Evolutionary conservation across 495 filamentous ascomycete species (phyloP), one percentile per base, ranked within the genome.

Genomic region (Trichocladium antarcticum): DNA sequence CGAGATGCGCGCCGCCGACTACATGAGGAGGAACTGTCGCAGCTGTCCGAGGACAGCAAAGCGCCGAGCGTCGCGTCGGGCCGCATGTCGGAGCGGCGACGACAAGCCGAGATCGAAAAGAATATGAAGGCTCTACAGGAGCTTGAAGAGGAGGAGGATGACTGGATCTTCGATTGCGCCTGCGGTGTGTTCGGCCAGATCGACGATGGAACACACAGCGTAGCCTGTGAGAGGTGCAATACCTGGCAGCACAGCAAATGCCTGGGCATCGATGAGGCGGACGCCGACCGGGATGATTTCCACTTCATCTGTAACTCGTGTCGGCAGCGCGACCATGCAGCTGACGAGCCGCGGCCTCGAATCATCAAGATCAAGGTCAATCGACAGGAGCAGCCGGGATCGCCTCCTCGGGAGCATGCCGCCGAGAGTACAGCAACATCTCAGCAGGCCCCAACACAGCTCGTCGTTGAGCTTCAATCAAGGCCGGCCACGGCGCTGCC

Each of bases 231-330:
- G 58, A 82, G 75, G 41, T 98, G 92, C 73, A 92, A 84, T 61
- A 81, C 94, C 16, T 98, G 92, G 92, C 90, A 96, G 61, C 92
- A 96, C 57, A 90, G 85, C 70, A 83, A 81, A 41, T 98, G 92
- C 58, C 78, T 95, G 42, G 84, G 81, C 27, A 85, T 97, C 49
- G 74, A 73, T 10, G 75, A 87, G 49, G 71, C 74, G 38, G 83
- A 86, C 48, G 90, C 87, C 6, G 87, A 95, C 45, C 72, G 80
- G 38, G 85, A 89, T 11, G 84, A 93, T 55, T 96, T 95, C 61
- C 81, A 86, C 46, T 95, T 95, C 62, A 69, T 95, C 43, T 98
- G 92, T 68, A 71, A 71, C 19, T 77, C 80, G 41, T 98, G 92
- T 38, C 79, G 78, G 35, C 81, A 77, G 47, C 58, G 50, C 11